Evolutionary conservation across 805 yeast genomes (phyloP), one percentile per base, ranked within the genome.

Genomic region (Candida palmyrensis): DNA sequence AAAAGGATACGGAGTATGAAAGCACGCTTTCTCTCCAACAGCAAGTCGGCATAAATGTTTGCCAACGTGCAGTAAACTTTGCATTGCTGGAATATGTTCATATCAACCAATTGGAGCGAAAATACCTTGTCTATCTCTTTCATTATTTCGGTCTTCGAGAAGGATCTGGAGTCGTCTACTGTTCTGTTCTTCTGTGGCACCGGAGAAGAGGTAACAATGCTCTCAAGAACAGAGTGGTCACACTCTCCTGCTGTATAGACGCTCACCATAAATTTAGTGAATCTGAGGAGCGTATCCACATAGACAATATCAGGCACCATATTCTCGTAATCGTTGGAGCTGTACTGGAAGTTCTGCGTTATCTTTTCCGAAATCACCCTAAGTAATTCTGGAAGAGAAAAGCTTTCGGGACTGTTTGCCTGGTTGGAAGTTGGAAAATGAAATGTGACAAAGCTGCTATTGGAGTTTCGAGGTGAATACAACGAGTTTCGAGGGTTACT

Each of bases 231-330:
- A 0, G 51, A 51, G 1, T 55, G 46, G 15, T 67, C 65, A 39
- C 79, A 55, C 4, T 33, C 50, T 6, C 75, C 75, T 21, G 75
- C 72, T 2, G 69, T 49, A 40, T 67, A 67, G 4, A 77, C 53
- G 7, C 65, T 52, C 2, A 80, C 67, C 70, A 82, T 71, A 33
- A 84, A 69, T 35, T 77, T 76, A 15, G 79, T 59, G 32, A 69
- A 73, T 38, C 96, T 67, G 20, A 88, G 43, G 2, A 83, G 62
- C 2, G 81, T 68, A 42, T 87, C 96, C 27, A 82, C 76, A 42
- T 77, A 83, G 0, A 88, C 88, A 1, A 82, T 56, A 38, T 80
- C 90, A 0, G 97, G 97, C 0, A 82, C 89, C 42, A 74, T 75
- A 42, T 90, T 95, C 36, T 79, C 86, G 6, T 71, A 66, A 36